Evolutionary conservation across 805 yeast species (phyloP), one percentile per base, ranked within the genome.

Genomic region (Zygosaccharomyces siamensis): DNA sequence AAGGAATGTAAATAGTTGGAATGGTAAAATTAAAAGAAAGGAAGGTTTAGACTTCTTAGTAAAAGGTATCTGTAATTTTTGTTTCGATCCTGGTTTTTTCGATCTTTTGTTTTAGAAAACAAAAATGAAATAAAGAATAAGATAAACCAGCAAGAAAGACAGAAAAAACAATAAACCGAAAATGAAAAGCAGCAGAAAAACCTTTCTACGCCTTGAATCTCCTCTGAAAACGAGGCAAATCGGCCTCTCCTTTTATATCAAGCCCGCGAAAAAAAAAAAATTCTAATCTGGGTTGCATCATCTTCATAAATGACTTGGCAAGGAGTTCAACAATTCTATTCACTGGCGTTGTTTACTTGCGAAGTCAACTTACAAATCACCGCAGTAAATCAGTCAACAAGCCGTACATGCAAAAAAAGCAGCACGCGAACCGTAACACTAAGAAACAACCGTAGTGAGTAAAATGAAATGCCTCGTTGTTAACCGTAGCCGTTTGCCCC

Each of bases 1-100:
- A 63, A 66, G 70, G 70, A 66, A 59, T 62, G 69, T 66, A 65
- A 58, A 58, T 60, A 66, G 70, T 66, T 66, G 70, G 68, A 57
- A 53, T 36, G 45, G 21, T 50, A 49, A 51, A 47, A 43, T 37
- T 39, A 33, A 33, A 14, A 11, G 26, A 27, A 40, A 12, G 14
- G 35, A 28, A 20, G 18, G 26, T 16, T 21, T 26, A 39, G 16
- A 27, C 28, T 20, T 30, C 26, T 28, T 28, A 5, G 44, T 28
- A 40, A 23, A 33, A 33, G 37, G 37, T 14, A n/a, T n/a, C 16
- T 14, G 20, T 16, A 14, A 33, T 10, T 21, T 33, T 3, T 16
- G 11, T 16, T 33, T 10, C 5, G 37, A 33, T 18, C 37, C 37
- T 33, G 37, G 37, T 27, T 26, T 27, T 31, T 37, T 45, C 41